Base-by-base conservation (phyloP, 2,329 filamentous ascomycete species). In the Talaromyces albobiverticillius region DNA sequence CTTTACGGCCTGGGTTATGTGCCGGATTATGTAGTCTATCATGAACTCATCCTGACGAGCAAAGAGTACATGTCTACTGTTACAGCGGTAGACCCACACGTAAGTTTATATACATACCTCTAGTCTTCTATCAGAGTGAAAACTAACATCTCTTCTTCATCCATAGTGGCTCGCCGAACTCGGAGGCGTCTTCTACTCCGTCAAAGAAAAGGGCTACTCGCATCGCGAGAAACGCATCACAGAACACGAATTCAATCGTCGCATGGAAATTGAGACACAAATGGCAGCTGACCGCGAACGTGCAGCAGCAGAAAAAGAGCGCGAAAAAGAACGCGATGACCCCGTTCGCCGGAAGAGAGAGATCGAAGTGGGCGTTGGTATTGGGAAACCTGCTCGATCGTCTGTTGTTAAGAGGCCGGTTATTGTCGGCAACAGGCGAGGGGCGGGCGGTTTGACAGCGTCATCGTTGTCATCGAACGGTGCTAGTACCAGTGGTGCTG, bases 51-150 rank as follows among this genome's bases (percentile, higher is more conserved):
- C 63, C 83, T 99, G 57, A 99, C 94, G 0, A 90, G 87, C 54
- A 96, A 96, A 69, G 94, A 97, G 69, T 99, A 97, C 76, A 96
- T 99, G 85, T 95, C 90, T 3, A 96, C 90, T 4, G 94, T 99
- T 9, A 99, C 94, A 4, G 85, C 90, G 1, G 94, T 99, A 1
- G 94, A 99, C 69, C 93, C 94, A 50, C 90, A 95, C 68, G 73
- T 76, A 71, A 71, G 73, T 67, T 38, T 36, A 10, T 16, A 36
- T 16, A 16, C 41, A 22, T 52, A 38, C 16, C 38, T 18, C 25
- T 41, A 9, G 13, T 22, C 18, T 22, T 16, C 20, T 16, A 9
- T 11, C 14, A 18, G 22, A 45, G 9, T 45, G n/a, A 29, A n/a
- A 45, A 45, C 40, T 42, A 13, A 26, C 41, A 23, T 9, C 13